Evolutionary conservation across 2,329 filamentous ascomycete genomes (phyloP).

Genomic region (Alternaria triticina): DNA sequence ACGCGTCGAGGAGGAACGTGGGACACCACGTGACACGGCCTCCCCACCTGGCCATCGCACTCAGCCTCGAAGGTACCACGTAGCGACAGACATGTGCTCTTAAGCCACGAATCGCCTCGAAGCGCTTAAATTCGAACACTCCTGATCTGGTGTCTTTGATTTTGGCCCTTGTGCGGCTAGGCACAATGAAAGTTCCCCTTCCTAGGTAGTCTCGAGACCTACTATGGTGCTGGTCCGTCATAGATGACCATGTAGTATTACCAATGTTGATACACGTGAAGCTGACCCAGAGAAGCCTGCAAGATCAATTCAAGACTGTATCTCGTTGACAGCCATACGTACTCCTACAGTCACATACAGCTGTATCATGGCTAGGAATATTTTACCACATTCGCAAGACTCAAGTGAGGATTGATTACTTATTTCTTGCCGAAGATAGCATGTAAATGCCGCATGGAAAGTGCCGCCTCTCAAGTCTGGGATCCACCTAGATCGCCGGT

Average conservation of each 20-base stretch:
- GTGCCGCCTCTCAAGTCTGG: background rate
- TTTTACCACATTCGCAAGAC: background rate
- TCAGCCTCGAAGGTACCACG: background rate
- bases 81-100: background rate
- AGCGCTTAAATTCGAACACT: background rate
- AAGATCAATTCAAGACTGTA: background rate
- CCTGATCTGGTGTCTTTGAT: background rate
- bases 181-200: background rate
- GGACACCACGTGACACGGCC: conserved; percentile 19
- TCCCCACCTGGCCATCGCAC: background rate
- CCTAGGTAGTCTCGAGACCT: background rate
- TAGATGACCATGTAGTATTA: background rate
- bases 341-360: background rate
- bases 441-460: background rate
- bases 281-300: background rate
- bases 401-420: background rate
- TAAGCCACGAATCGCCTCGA: background rate
- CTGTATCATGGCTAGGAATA: background rate
- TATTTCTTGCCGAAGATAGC: background rate
- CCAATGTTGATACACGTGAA: background rate
- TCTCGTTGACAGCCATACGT: background rate
- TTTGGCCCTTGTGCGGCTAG: background rate
- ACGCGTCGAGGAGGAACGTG: conserved; percentile 11
- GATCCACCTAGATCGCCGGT: background rate
- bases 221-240: background rate